Base-by-base conservation (phyloP, 176 grass and related monocot species). In the Rhynchospora breviuscula region DNA sequence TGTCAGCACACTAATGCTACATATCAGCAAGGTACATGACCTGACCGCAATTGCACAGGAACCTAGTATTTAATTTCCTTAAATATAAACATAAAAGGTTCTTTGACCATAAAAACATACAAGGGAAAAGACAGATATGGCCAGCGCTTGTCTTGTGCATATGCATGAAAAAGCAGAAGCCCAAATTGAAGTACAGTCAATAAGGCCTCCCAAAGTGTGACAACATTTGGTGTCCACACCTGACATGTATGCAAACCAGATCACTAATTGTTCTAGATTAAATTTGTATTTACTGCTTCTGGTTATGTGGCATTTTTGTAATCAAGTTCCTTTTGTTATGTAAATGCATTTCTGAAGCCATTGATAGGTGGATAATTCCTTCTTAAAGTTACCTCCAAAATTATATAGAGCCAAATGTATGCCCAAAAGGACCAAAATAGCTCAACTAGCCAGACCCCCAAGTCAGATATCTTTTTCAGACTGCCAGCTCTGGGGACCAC, bases 381-480 rank as follows among this genome's bases (percentile, higher is more conserved):
- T 63, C 31, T 67, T 15, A 54, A 78, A 81, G n/a, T 86, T 83
- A 91, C 95, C 90, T 94, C 90, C 88, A 98, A 87, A 59, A 98
- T 98, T 56, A 98, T 70, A 74, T 94, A 98, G 1, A 98, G 79
- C 92, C 92, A 98, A 73, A 94, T 59, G 71, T 94, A 98, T 68
- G 95, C 90, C 90, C 95, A 98, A 79, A 98, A 98, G 77, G 95
- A 98, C 90, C 95, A 94, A 23, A 88, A 61, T 23, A 98, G 74
- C 81, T 93, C 92, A 51, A 98, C 92, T 22, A 94, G 64, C 95
- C 95, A 98, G 84, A 98, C 95, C 6, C 92, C 90, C 53, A 98
- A 73, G 45, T 98, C 95, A 0, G 92, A 97, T 11, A 94, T 97
- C 88, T 97, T 97, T 75, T 98, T 98, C 87, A 71, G 76, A n/a